phyloP scores from a whole-genome alignment of 2,329 filamentous ascomycete genomes.

The Fusarium hostae region DNA sequence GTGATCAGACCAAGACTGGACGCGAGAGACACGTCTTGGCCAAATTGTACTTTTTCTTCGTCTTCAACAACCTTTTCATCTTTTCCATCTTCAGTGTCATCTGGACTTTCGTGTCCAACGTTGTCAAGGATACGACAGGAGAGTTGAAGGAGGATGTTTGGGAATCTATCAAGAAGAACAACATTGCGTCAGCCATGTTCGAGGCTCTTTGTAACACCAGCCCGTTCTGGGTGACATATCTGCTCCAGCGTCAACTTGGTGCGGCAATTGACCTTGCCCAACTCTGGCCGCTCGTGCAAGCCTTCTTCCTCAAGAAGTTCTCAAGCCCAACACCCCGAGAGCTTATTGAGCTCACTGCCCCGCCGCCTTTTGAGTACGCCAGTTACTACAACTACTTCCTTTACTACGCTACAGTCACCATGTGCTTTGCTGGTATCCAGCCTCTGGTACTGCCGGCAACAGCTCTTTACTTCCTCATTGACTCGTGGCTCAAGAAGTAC shows the following conservation, averaged over 20 bases:
- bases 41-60: constrained; percentile 94
- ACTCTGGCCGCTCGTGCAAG: constrained; percentile 83
- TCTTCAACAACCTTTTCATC: constrained; percentile 95
- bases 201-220: constrained; percentile 83
- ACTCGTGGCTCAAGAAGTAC: constrained; percentile 95
- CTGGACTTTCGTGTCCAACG: constrained; percentile 76
- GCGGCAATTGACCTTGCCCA: constrained; percentile 95
- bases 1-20: constrained; percentile 91
- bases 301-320: constrained; percentile 86
- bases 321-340: constrained; percentile 88
- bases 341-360: constrained; percentile 91
- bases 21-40: constrained; percentile 90
- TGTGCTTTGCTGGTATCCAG: constrained; percentile 87
- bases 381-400: constrained; percentile 99
- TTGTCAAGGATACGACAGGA: constrained; percentile 66
- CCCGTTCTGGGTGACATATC: constrained; percentile 93
- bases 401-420: constrained; percentile 89
- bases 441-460: constrained; percentile 87
- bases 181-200: constrained; percentile 74
- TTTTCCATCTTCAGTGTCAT: constrained; percentile 91
- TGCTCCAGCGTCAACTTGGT: constrained; percentile 91
- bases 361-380: constrained; percentile 92
- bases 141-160: constrained; percentile 68
- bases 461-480: constrained; percentile 88
- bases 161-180: constrained; percentile 72